phyloP scores from a whole-genome alignment of 2,329 filamentous ascomycete species.

The Aspergillus vadensis region DNA sequence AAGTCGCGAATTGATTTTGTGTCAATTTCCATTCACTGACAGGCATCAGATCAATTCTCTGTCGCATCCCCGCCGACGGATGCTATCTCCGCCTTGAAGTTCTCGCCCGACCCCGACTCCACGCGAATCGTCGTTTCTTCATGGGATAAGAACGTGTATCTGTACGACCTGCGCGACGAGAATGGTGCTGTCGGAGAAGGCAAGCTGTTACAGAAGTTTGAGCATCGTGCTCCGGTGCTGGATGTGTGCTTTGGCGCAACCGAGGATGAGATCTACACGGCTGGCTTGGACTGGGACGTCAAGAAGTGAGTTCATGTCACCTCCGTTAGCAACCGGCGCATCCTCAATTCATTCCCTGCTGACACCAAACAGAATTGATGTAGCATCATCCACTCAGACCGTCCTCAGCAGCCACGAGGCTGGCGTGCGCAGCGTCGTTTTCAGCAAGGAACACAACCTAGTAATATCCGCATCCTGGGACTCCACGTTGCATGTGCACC shows the following conservation, averaged over 20 bases:
- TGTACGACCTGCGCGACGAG: slow-evolving; percentile 71
- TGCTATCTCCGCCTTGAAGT: slow-evolving; percentile 82
- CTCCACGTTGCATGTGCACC: slow-evolving; percentile 81
- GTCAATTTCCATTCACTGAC: too few species aligned
- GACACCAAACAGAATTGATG: slow-evolving; percentile 59
- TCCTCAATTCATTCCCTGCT: not conserved
- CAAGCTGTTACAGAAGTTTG: slow-evolving; percentile 70
- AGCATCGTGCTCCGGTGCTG: slow-evolving; percentile 81
- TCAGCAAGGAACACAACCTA: slow-evolving; percentile 72
- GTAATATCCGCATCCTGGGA: slow-evolving; percentile 95
- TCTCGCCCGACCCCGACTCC: slow-evolving; percentile 74
- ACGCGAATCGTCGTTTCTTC: slow-evolving; percentile 84
- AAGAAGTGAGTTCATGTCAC: slow-evolving; percentile 59
- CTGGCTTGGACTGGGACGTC: slow-evolving; percentile 84
- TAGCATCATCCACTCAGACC: slow-evolving; percentile 70
- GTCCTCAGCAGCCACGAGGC: slow-evolving; percentile 76
- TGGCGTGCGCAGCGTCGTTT: slow-evolving; percentile 81
- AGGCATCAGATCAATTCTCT: slow-evolving; percentile 68
- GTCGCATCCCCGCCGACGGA: slow-evolving; percentile 80
- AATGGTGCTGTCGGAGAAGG: slow-evolving; percentile 59
- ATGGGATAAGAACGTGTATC: slow-evolving; percentile 90
- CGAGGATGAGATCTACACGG: slow-evolving; percentile 82
- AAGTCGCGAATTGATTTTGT: too few species aligned
- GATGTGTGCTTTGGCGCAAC: slow-evolving; percentile 87
- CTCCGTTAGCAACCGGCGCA: not conserved